These are phyloP conservation scores for Cyclostephanos invisitatus DNA, from an alignment of 108 stramenopile species.

Conservation along the genomic window DNA sequence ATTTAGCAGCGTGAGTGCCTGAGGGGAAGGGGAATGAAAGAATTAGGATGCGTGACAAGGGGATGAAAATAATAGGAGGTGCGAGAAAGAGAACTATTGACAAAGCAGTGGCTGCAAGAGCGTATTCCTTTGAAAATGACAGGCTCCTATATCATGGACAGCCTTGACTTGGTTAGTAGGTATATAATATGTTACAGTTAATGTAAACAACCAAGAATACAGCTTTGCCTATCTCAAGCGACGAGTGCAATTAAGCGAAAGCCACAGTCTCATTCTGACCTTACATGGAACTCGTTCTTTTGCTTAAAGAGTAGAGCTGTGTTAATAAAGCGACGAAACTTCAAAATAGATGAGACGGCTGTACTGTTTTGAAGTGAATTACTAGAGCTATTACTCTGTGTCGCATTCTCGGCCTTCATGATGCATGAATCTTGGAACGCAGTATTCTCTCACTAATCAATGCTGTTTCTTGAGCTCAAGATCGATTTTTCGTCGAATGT, in stretches of 20 bases:
- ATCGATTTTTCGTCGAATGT: slow-evolving; percentile 75
- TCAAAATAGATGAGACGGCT: too few relatives aligned
- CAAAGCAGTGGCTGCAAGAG: not conserved
- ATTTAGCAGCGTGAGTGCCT: slow-evolving; percentile 13
- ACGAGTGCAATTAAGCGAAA: too few relatives aligned
- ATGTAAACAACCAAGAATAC: too few relatives aligned
- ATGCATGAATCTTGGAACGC: not conserved
- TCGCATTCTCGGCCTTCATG: not conserved
- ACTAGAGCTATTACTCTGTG: not conserved
- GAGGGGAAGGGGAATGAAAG: not conserved
- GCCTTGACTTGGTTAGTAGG: not conserved
- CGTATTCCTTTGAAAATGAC: not conserved
- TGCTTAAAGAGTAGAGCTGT: too few relatives aligned
- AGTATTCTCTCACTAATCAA: slow-evolving; percentile 37
- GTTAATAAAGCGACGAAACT: too few relatives aligned
- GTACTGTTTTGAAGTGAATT: not conserved
- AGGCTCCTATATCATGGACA: not conserved
- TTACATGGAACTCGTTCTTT: too few relatives aligned
- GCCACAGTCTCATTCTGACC: too few relatives aligned
- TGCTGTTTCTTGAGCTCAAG: slow-evolving; percentile 75
- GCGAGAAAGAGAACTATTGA: too few relatives aligned
- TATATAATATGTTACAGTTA: not conserved
- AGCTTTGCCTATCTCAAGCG: too few relatives aligned
- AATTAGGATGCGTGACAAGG: not conserved
- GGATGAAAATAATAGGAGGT: too few relatives aligned